Conservation (phyloP, 2,329 filamentous ascomycete genomes). For the Talaromyces marneffei region DNA sequence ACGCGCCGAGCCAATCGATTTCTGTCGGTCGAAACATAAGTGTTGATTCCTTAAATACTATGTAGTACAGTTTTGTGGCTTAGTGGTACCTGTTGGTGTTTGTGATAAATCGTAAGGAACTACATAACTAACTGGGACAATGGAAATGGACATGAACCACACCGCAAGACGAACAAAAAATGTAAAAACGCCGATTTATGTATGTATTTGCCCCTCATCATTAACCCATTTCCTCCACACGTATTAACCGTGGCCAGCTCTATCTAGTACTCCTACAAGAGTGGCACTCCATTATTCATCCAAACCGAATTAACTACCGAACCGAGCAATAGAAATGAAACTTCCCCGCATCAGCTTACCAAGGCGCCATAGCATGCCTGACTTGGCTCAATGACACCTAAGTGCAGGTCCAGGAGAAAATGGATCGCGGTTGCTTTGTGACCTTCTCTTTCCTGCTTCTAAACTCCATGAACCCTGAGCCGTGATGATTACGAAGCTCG, state of each 20-base stretch:
- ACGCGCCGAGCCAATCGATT: no score
- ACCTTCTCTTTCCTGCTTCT: background rate
- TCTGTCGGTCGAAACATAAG: no score
- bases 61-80: background rate
- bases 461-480: background rate
- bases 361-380: background rate
- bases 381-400: background rate
- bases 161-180: background rate
- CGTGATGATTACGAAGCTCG: background rate
- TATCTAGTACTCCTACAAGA: background rate
- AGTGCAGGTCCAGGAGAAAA: background rate
- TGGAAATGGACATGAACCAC: background rate
- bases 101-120: background rate
- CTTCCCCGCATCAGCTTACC: background rate
- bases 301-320: background rate
- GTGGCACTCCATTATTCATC: no score
- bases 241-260: background rate
- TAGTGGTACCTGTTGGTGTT: background rate
- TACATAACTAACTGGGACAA: background rate
- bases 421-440: background rate
- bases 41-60: background rate
- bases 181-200: background rate
- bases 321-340: background rate
- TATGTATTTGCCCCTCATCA: background rate
- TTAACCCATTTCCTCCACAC: background rate